Evolutionary conservation across 768 basidiomycete species (phyloP).

Genomic region (Podaxis sp.): DNA sequence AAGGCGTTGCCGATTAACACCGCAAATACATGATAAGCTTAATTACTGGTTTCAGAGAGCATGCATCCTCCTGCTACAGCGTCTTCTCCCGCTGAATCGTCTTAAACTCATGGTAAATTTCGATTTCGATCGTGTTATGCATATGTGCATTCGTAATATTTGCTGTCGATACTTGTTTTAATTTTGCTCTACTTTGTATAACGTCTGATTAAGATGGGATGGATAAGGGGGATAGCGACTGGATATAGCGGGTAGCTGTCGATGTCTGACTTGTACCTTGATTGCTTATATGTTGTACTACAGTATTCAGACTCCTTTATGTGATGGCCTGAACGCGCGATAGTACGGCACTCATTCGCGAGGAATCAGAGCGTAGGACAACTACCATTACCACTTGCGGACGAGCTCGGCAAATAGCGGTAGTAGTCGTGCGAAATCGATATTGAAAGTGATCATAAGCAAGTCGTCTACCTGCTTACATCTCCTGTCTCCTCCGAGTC

Average conservation of each 20-base stretch:
- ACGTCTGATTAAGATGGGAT: slow-evolving; percentile 5
- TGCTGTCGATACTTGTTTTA: slow-evolving; percentile 9
- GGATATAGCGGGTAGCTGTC: neutral
- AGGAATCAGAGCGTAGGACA: neutral
- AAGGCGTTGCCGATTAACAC: slow-evolving; percentile 15
- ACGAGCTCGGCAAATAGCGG: slow-evolving; percentile 40
- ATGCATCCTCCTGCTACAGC: slow-evolving; percentile 5
- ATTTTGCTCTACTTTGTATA: slow-evolving; percentile 4
- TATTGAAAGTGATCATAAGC: slow-evolving; percentile 26
- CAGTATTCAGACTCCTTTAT: slow-evolving; percentile 8
- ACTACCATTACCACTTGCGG: neutral
- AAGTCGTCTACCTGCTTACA: slow-evolving; percentile 15
- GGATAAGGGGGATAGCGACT: neutral
- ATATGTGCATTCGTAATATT: slow-evolving; percentile 15
- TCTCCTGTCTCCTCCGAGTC: slow-evolving; percentile 13
- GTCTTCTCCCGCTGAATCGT: slow-evolving; percentile 6
- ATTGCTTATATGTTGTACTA: slow-evolving; percentile 15
- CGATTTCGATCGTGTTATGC: slow-evolving; percentile 9
- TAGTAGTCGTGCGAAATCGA: slow-evolving; percentile 73
- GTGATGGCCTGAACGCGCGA: neutral
- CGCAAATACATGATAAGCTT: neutral
- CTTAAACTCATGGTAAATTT: slow-evolving; percentile 6
- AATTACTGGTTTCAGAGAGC: slow-evolving; percentile 8
- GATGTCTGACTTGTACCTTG: slow-evolving; percentile 15
- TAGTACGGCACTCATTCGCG: neutral